Conservation (phyloP, 129 eudicot genomes). For the Logfia minima region DNA sequence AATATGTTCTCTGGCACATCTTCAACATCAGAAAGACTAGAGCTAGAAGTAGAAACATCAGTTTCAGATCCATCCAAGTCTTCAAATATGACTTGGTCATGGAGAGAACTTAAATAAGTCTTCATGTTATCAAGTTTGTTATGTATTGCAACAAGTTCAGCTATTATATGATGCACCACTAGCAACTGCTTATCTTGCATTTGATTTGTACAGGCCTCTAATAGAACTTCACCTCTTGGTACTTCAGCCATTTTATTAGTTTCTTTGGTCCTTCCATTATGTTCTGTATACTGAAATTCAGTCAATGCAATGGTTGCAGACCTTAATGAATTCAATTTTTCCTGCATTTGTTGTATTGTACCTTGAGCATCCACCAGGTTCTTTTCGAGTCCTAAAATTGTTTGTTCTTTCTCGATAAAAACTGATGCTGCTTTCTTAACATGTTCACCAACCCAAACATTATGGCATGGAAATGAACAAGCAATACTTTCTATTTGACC, state of each 20-base stretch:
- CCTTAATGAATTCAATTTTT: conserved; percentile 58
- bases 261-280: conserved; percentile 30
- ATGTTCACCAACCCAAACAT: conserved; percentile 53
- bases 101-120: conserved; percentile 32
- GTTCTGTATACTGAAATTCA: conserved; percentile 50
- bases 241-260: conserved; percentile 21
- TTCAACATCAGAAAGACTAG: conserved; percentile 44
- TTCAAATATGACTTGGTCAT: conserved; percentile 27
- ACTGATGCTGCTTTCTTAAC: conserved; percentile 63
- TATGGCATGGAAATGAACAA: conserved; percentile 53
- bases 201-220: not conserved
- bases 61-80: conserved; percentile 40
- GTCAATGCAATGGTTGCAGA: conserved; percentile 75
- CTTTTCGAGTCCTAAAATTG: conserved; percentile 50
- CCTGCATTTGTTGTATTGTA: conserved; percentile 58
- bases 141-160: conserved; percentile 51
- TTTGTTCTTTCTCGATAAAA: conserved; percentile 67
- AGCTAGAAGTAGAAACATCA: conserved; percentile 45
- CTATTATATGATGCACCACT: conserved; percentile 37
- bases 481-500: conserved; percentile 57
- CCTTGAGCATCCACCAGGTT: conserved; percentile 67
- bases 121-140: conserved; percentile 38
- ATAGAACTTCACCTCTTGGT: conserved; percentile 5
- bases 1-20: conserved; percentile 25
- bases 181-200: conserved; percentile 34